Conservation (phyloP, 1,139 yeast species). For the Pichiaceae sp. region DNA sequence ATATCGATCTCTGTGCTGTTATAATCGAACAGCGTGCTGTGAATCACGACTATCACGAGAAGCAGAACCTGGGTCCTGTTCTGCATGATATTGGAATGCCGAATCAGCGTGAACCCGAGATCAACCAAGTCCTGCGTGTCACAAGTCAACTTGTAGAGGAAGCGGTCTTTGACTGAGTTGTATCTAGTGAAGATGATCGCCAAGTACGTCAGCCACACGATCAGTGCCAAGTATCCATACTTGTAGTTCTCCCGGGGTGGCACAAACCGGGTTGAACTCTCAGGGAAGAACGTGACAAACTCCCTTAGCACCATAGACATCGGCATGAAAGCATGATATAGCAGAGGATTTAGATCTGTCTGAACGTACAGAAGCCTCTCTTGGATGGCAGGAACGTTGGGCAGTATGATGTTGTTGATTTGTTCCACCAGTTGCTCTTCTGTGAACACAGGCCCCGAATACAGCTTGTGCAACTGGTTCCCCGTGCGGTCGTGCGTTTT, state of each 20-base stretch:
- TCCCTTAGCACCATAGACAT: conserved; percentile 4
- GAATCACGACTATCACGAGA: no score
- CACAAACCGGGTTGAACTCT: background rate
- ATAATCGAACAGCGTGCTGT: no score
- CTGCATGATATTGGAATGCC: no score
- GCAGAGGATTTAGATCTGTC: conserved; percentile 10
- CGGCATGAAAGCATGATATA: conserved; percentile 14
- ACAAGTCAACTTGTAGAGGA: background rate
- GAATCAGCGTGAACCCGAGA: no score
- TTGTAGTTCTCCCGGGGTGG: background rate
- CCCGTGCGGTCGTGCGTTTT: background rate
- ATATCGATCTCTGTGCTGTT: no score
- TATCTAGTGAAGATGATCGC: conserved; percentile 1
- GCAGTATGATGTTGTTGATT: conserved; percentile 1
- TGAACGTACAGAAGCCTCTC: conserved; percentile 17
- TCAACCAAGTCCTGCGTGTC: background rate
- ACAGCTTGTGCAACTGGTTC: background rate
- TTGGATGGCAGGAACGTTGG: conserved; percentile 14
- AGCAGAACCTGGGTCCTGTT: no score
- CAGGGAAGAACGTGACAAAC: background rate
- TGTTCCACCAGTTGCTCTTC: background rate
- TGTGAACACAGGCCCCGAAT: background rate
- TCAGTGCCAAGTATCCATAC: background rate
- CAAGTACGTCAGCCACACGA: conserved; percentile 1
- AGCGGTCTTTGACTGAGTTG: background rate